A percentile compares a stretch with the other conserved stretches of the same genome.
Conservation (phyloP, 2,329 filamentous ascomycete genomes). For the Ploettnerulaceae sp. region DNA sequence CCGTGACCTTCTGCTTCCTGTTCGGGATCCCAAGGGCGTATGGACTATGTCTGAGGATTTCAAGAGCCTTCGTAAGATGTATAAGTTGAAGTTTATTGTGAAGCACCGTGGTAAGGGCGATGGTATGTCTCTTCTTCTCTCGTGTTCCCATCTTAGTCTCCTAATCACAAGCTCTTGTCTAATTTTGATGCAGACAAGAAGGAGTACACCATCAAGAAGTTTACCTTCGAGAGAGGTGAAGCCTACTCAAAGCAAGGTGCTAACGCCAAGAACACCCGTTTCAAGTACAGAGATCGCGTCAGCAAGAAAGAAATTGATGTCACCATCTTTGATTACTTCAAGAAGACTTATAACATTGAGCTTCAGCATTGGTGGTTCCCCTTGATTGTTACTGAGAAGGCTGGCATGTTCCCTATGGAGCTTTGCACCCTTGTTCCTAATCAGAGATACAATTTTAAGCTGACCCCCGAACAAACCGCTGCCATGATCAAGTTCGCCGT, state of each 20-base stretch:
- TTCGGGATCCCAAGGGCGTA: constrained; percentile 10
- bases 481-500: constrained; percentile 94
- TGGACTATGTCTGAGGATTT: constrained; percentile 45
- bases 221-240: constrained; percentile 39
- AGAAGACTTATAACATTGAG: constrained; percentile 47
- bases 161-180: background rate
- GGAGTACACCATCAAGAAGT: constrained; percentile 47
- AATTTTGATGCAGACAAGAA: constrained; percentile 36
- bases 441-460: constrained; percentile 60
- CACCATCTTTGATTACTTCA: constrained; percentile 51
- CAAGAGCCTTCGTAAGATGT: constrained; percentile 48
- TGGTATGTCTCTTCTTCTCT: constrained; percentile 20
- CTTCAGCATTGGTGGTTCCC: constrained; percentile 48
- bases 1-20: constrained; percentile 22
- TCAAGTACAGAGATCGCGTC: constrained; percentile 44
- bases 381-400: constrained; percentile 52
- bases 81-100: constrained; percentile 52
- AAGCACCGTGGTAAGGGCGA: constrained; percentile 46
- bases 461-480: constrained; percentile 60
- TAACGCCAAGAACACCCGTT: constrained; percentile 47
- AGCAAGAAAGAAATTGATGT: constrained; percentile 39
- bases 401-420: constrained; percentile 57
- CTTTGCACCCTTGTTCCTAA: constrained; percentile 47
- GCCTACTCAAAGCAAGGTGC: constrained; percentile 43
- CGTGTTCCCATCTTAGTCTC: too few species aligned